These are phyloP conservation scores for Heritiera fomes DNA, from an alignment of 345 rosid species.

Conservation along the genomic window DNA sequence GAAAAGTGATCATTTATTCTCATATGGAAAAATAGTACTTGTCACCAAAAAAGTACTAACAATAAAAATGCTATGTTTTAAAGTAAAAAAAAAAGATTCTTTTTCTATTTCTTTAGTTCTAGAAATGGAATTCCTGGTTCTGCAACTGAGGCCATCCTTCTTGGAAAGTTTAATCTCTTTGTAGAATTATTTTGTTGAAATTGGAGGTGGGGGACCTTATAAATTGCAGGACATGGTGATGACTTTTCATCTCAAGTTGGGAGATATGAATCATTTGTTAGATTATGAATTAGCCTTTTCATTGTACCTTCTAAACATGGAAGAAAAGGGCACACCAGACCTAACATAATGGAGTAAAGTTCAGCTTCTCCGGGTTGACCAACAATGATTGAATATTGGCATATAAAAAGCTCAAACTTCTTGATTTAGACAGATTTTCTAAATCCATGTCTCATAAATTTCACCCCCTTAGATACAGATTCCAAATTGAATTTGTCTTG, in stretches of 20 bases:
- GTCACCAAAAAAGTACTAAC: not conserved
- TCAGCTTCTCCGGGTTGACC: not conserved
- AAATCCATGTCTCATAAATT: too few relatives aligned
- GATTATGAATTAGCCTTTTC: conserved; percentile 5
- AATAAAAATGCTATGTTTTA: not conserved
- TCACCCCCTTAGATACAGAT: not conserved
- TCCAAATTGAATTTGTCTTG: not conserved
- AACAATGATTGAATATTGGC: too few relatives aligned
- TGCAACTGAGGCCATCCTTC: conserved; percentile 18
- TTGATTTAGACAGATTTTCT: too few relatives aligned
- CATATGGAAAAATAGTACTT: not conserved
- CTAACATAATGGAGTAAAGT: not conserved
- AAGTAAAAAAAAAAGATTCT: not conserved
- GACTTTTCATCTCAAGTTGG: conserved; percentile 12
- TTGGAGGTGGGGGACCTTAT: conserved; percentile 21
- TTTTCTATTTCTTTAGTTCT: not conserved
- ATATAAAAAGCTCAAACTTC: too few relatives aligned
- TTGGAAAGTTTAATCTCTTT: conserved; percentile 2
- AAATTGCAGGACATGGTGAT: conserved; percentile 23
- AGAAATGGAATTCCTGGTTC: not conserved
- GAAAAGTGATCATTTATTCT: not conserved
- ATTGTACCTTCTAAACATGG: conserved; percentile 15
- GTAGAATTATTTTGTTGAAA: conserved; percentile 11
- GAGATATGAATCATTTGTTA: conserved; percentile 12
- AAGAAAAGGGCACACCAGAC: conserved; percentile 12